Evolutionary conservation across 176 grass and related monocot species (phyloP), one percentile per base, ranked within the genome.

Genomic region (Echinochloa phyllopogon): DNA sequence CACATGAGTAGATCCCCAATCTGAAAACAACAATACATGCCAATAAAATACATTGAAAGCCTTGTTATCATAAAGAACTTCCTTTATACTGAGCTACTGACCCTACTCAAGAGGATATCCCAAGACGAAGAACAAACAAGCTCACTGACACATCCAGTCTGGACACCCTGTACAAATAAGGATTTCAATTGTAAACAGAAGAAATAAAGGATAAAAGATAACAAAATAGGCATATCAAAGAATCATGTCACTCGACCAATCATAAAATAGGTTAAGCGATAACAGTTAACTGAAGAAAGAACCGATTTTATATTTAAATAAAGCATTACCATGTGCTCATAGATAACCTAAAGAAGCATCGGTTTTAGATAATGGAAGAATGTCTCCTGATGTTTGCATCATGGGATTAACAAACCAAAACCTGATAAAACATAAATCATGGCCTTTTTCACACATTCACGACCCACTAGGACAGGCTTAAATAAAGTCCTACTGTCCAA

Each of bases 1-100:
- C 83, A 90, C 88, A 90, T 90, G 53, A 86, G 78, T 45, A 90
- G 65, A 86, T 90, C 88, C 24, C 88, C 88, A 55, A 90, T 82
- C 88, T 90, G 72, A 69, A 89, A 82, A 78, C 0, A 71, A 24
- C 20, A 86, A 65, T 8, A 39, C 13, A 77, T 72, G 51, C 82
- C 53, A 90, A 76, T 15, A 77, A 86, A 63, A 55, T 55, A 39
- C 0, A 53, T 23, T 49, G 9, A 37, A 65, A 70, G 24, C 18
- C 24, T 81, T 27, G 65, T 43, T 47, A 65, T 39, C 43, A 64
- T 23, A 64, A 70, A 67, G 42, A 11, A 55, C 43, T 20, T 52
- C 3, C 2, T 38, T 62, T 71, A 62, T 21, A 89, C 77, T 77
- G 63, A 89, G 78, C 45, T 12, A 90, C 83, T 82, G 70, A 90